Evolutionary conservation across 768 basidiomycete species (phyloP).

Genomic region (Boletus tomentosulus): DNA sequence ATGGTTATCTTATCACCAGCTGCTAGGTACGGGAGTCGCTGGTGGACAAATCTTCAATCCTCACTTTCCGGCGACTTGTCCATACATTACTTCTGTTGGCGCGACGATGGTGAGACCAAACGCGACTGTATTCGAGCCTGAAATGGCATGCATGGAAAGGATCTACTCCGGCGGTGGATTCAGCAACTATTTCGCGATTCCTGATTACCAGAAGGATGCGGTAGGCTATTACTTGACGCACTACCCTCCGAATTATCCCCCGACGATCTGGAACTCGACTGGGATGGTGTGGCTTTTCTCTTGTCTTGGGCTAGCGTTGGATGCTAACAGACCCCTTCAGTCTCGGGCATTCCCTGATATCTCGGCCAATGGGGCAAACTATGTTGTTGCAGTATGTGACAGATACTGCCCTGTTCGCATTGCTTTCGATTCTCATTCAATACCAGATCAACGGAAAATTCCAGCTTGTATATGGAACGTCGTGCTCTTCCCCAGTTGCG

Average conservation of each 20-base stretch:
- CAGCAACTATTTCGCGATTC: slow-evolving; percentile 41
- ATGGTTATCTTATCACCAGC: background rate
- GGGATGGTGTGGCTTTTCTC: slow-evolving; percentile 12
- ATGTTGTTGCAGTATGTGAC: slow-evolving; percentile 16
- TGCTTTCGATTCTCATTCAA: background rate
- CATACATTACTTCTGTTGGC: slow-evolving; percentile 44
- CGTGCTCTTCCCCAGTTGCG: slow-evolving; percentile 27
- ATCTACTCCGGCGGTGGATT: slow-evolving; percentile 32
- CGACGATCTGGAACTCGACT: slow-evolving; percentile 25
- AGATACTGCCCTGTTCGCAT: background rate
- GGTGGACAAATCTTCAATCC: slow-evolving; percentile 37
- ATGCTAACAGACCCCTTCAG: slow-evolving; percentile 25
- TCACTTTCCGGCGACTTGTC: slow-evolving; percentile 40
- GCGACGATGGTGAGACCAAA: slow-evolving; percentile 41
- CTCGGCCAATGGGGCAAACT: slow-evolving; percentile 35
- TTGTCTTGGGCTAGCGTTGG: slow-evolving; percentile 14
- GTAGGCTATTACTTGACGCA: slow-evolving; percentile 31
- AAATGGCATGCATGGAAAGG: slow-evolving; percentile 28
- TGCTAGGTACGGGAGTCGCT: slow-evolving; percentile 22
- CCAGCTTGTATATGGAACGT: slow-evolving; percentile 26
- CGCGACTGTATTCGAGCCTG: slow-evolving; percentile 26
- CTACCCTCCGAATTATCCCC: slow-evolving; percentile 25
- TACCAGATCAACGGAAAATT: slow-evolving; percentile 19
- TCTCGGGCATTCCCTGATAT: slow-evolving; percentile 38
- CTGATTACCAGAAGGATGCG: slow-evolving; percentile 36